These are phyloP conservation scores for Coffea humblotiana DNA, from an alignment of 305 asterid species.

Conservation along the genomic window DNA sequence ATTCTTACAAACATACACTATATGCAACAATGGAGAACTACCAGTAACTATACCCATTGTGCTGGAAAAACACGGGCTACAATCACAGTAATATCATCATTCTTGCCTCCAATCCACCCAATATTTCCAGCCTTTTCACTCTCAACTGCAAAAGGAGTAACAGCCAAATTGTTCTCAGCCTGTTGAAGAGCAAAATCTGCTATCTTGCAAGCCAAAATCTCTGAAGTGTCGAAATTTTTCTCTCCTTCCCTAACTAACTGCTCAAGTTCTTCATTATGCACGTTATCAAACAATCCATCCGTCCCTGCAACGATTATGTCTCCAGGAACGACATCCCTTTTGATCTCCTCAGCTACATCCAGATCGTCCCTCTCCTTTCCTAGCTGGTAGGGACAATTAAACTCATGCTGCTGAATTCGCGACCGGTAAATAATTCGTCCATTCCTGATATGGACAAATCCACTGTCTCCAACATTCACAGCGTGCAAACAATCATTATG, in stretches of 20 bases:
- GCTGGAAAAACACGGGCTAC: background rate
- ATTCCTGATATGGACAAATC: constrained; percentile 25
- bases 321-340: constrained; percentile 8
- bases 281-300: constrained; percentile 37
- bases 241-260: background rate
- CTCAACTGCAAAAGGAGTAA: constrained; percentile 24
- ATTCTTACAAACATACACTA: no score
- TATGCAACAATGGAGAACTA: no score
- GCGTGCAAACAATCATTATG: constrained; percentile 14
- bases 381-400: constrained; percentile 34
- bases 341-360: constrained; percentile 20
- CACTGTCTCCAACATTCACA: constrained; percentile 37
- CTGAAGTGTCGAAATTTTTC: background rate
- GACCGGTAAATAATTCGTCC: constrained; percentile 22
- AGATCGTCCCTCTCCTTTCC: constrained; percentile 13
- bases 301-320: constrained; percentile 30
- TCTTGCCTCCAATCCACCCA: constrained; percentile 5
- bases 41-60: background rate
- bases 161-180: background rate
- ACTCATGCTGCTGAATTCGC: constrained; percentile 17
- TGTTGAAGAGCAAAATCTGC: constrained; percentile 24
- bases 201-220: constrained; percentile 16
- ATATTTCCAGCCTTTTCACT: constrained; percentile 16
- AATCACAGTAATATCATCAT: constrained; percentile 17
- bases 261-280: constrained; percentile 13